Conservation (phyloP, 2,329 filamentous ascomycete genomes). For the Botrytis byssoidea region DNA sequence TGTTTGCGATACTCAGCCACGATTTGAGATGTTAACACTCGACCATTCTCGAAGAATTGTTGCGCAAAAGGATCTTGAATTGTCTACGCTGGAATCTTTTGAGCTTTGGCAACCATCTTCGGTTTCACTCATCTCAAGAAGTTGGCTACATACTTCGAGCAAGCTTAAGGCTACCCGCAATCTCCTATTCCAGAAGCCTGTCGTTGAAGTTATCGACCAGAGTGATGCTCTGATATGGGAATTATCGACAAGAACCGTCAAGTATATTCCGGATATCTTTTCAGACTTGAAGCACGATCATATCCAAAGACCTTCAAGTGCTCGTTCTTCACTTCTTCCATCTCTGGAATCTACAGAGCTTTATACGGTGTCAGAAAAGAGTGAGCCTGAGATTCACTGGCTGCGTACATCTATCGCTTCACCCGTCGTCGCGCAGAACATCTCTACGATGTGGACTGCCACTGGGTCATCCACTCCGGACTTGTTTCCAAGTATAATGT, state of each 20-base stretch:
- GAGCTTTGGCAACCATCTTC: slow-evolving; percentile 9
- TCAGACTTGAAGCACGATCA: neutral
- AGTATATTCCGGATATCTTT: neutral
- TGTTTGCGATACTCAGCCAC: neutral
- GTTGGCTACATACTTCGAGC: slow-evolving; percentile 8
- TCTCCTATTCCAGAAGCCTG: neutral
- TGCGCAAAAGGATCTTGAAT: neutral
- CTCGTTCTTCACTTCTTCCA: neutral
- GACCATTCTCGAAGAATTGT: neutral
- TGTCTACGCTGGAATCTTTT: neutral
- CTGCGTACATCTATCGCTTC: neutral
- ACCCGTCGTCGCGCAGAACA: neutral
- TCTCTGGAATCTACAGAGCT: neutral
- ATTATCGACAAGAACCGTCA: neutral
- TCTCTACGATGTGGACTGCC: neutral
- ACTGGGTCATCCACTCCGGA: neutral
- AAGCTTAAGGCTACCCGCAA: neutral
- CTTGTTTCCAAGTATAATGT: neutral
- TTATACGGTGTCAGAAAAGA: neutral
- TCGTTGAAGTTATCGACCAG: neutral
- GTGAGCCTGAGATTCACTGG: neutral
- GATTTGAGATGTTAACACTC: neutral
- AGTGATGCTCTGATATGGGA: neutral
- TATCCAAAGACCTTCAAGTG: neutral
- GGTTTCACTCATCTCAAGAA: neutral